Conservation (phyloP, 495 filamentous ascomycete species). For the Penicillium turbatum region DNA sequence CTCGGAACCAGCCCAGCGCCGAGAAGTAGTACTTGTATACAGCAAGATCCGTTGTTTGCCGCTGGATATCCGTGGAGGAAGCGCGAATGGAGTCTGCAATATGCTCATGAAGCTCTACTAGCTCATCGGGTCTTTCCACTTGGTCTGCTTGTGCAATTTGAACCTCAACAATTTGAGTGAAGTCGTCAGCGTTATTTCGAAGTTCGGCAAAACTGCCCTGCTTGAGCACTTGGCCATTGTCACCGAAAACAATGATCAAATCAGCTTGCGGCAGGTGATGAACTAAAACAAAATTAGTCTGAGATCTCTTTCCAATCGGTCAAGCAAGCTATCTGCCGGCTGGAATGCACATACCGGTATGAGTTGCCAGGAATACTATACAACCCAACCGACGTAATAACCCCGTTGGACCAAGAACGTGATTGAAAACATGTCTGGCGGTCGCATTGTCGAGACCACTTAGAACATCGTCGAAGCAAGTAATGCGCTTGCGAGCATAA, state of each 20-base stretch:
- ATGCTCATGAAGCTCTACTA: no score
- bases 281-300: not conserved
- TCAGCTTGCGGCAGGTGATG: slow-evolving; percentile 11
- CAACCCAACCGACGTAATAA: slow-evolving; percentile 33
- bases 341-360: slow-evolving; percentile 5
- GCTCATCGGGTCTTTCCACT: no score
- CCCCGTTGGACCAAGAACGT: slow-evolving; percentile 41
- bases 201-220: slow-evolving; percentile 14
- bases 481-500: slow-evolving; percentile 37
- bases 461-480: slow-evolving; percentile 49
- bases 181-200: not conserved
- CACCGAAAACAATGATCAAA: slow-evolving; percentile 13
- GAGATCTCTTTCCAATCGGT: no score
- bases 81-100: no score
- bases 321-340: not conserved
- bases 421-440: slow-evolving; percentile 40
- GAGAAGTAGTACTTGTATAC: slow-evolving; percentile 23
- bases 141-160: not conserved
- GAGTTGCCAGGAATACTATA: slow-evolving; percentile 16
- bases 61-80: not conserved
- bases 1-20: slow-evolving; percentile 11
- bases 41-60: slow-evolving; percentile 8
- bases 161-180: no score
- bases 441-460: slow-evolving; percentile 48
- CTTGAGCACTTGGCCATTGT: slow-evolving; percentile 10